Evolutionary conservation across 139 green algal genomes (phyloP).

Genomic region (Coccomyxa sp.): DNA sequence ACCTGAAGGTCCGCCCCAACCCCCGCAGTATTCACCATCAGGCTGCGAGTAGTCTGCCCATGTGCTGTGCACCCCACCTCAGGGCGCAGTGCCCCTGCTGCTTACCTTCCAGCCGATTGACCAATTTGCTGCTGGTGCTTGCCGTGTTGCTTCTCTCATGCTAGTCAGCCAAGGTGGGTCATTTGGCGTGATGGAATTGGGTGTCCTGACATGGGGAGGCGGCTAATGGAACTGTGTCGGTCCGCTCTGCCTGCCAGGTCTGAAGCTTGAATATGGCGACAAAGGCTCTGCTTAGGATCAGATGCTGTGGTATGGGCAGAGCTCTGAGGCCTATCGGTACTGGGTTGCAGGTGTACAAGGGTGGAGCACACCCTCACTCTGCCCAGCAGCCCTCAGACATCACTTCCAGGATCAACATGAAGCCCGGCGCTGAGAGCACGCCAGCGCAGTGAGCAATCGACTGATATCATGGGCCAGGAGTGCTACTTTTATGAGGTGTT

Average conservation of each 20-base stretch:
- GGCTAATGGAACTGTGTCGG: neutral
- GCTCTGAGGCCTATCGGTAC: too few species aligned
- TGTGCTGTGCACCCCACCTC: too few species aligned
- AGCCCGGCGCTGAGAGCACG: too few species aligned
- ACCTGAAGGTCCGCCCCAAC: slow-evolving; percentile 76
- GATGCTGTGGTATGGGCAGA: neutral
- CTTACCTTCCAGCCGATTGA: neutral
- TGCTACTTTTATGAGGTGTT: neutral
- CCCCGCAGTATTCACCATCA: neutral
- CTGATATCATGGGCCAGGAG: neutral
- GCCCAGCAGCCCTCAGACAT: slow-evolving; percentile 91
- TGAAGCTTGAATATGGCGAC: too few species aligned
- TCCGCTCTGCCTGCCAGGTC: too few species aligned
- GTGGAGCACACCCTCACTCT: slow-evolving; percentile 82
- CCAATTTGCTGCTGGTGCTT: neutral
- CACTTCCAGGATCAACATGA: slow-evolving; percentile 69
- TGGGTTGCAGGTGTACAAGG: slow-evolving; percentile 67
- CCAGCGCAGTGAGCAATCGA: too few species aligned
- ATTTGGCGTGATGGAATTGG: neutral
- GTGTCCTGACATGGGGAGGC: neutral
- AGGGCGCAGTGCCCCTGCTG: neutral
- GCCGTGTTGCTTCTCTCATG: neutral
- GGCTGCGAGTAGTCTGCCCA: neutral
- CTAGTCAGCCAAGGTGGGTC: neutral
- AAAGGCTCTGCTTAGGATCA: neutral